Base-by-base conservation (phyloP, 1,284 basidiomycete species). In the Ganoderma boninense region DNA sequence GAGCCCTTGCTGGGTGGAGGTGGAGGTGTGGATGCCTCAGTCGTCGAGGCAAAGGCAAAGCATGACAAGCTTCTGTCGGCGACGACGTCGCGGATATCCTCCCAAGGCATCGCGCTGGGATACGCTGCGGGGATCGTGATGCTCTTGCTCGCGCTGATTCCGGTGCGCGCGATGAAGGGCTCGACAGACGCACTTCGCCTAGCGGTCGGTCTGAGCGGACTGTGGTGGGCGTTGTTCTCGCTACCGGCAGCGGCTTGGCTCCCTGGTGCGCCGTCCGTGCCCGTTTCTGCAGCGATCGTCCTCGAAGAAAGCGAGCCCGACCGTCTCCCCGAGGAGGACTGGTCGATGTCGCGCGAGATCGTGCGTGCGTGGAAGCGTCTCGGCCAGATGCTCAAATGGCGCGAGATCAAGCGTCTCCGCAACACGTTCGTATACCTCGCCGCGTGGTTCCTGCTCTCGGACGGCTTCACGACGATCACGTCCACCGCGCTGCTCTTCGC, bases 371-470 rank as follows among this genome's bases (percentile, higher is more conserved):
- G 93, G 93, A 86, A 83, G 68, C 82, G 89, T 40, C 83, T 95
- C 0, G 87, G 87, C 0, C 83, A 83, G 44, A 95, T 95, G 92
- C 82, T 97, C 16, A 84, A 83, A 0, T 90, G 88, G 82, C 79
- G 79, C 4, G 90, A 97, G 77, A 89, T 97, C 43, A 87, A 86
- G 79, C 87, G 87, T 69, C 83, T 97, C n/a, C 86, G 87, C 44
- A 92, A 95, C 77, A 95, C 96, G 0, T 98, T 97, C 84, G 86
- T 87, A 69, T 97, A 95, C 77, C 90, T 97, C 52, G 87, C 91
- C 4, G 94, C 96, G 0, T 97, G 96, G 95, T 96, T 97, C 78
- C 86, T 97, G 16, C 87, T 98, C 40, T 95, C 94, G 0, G 96
- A 97, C 78, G 95, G 90, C 0, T 95, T 95, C 79, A 92, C 94